Evolutionary conservation across 139 green algal genomes (phyloP).

Genomic region (Monoraphidium neglectum): DNA sequence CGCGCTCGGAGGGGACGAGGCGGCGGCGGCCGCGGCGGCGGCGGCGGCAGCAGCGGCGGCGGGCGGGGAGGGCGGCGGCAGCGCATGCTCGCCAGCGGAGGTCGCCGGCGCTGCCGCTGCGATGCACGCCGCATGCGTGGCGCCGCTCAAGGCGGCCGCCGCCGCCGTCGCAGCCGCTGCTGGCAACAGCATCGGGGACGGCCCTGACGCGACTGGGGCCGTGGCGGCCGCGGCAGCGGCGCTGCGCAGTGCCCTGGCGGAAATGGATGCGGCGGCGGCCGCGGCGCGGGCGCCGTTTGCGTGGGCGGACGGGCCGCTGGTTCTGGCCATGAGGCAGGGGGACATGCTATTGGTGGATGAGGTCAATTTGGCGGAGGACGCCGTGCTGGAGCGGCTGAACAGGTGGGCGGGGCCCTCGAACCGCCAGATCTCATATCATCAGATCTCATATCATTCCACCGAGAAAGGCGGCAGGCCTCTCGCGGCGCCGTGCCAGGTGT

Average conservation of each 20-base stretch:
- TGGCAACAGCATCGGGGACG: constrained; percentile 23
- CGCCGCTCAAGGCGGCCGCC: constrained; percentile 12
- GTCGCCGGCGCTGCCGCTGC: neutral
- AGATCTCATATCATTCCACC: too few relatives aligned
- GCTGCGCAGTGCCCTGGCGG: constrained; percentile 34
- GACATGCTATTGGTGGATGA: constrained; percentile 97
- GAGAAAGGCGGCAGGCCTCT: too few relatives aligned
- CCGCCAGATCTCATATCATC: too few relatives aligned
- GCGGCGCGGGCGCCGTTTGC: constrained; percentile 76
- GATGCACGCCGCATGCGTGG: constrained; percentile 13
- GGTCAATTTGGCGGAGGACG: constrained; percentile 98
- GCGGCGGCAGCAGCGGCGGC: neutral
- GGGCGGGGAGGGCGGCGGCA: neutral
- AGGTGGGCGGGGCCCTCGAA: constrained; percentile 63
- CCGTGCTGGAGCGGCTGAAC: constrained; percentile 97
- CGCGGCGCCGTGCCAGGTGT: too few relatives aligned
- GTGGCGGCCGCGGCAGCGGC: neutral
- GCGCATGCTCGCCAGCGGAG: neutral
- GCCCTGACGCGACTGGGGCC: constrained; percentile 26
- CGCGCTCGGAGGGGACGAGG: neutral
- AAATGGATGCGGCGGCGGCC: constrained; percentile 39
- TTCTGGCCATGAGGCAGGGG: constrained; percentile 92
- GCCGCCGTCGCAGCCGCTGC: neutral
- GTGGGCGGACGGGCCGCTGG: constrained; percentile 94
- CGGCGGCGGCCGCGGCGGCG: neutral